Percentiles rank a stretch among this genome's conserved stretches.
These are phyloP conservation scores for Ceratocystis cubensis DNA, from an alignment of 2,329 filamentous ascomycete genomes.

Conservation along the genomic window DNA sequence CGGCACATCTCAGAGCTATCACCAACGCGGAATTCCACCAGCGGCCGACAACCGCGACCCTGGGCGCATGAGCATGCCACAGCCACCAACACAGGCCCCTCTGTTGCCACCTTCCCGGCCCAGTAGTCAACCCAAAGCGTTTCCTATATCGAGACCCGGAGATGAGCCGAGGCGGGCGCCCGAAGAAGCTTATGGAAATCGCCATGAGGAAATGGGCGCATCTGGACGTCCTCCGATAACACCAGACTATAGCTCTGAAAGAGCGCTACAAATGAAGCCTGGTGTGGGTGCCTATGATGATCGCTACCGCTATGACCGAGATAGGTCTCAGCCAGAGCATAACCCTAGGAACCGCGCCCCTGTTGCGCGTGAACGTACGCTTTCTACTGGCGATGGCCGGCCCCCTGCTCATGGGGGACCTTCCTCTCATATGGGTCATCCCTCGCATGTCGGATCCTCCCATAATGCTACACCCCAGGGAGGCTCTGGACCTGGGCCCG, in stretches of 20 bases:
- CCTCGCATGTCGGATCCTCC: background rate
- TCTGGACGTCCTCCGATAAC: conserved; percentile 28
- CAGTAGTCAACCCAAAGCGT: conserved; percentile 41
- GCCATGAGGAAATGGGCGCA: conserved; percentile 32
- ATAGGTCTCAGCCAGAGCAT: conserved; percentile 14
- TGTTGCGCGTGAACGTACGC: conserved; percentile 11
- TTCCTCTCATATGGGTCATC: background rate
- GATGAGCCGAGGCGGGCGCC: conserved; percentile 34
- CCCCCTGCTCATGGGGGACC: conserved; percentile 11
- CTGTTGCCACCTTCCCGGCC: conserved; percentile 36
- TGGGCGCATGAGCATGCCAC: conserved; percentile 23
- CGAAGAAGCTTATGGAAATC: conserved; percentile 37
- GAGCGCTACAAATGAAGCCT: conserved; percentile 32
- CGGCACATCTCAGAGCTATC: conserved; percentile 45
- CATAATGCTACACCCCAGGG: background rate
- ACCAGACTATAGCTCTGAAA: conserved; percentile 43
- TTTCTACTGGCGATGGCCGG: conserved; percentile 12
- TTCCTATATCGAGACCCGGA: conserved; percentile 30
- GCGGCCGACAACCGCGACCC: conserved; percentile 34
- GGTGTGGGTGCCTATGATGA: conserved; percentile 37
- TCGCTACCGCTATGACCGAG: conserved; percentile 37
- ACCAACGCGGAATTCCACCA: conserved; percentile 36
- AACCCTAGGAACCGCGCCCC: conserved; percentile 5
- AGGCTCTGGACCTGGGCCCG: background rate
- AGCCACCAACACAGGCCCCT: conserved; percentile 22